Evolutionary conservation across 371 early-diverging fungal species (phyloP).

Genomic region (Choanephora cucurbitarum): DNA sequence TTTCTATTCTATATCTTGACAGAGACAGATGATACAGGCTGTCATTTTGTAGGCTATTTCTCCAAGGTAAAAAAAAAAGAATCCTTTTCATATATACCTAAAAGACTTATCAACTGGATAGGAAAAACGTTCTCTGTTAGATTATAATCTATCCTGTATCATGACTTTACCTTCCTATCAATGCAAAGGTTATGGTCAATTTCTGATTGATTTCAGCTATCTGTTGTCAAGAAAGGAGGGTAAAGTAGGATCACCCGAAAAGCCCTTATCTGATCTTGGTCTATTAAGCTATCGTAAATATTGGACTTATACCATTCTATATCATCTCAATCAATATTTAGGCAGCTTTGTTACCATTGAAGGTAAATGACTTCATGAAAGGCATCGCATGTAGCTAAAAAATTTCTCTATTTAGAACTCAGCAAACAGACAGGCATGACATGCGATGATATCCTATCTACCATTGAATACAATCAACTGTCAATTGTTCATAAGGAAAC

Average conservation of each 20-base stretch:
- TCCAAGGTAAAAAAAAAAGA: slow-evolving; percentile 90
- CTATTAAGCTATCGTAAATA: slow-evolving; percentile 88
- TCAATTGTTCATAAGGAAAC: slow-evolving; percentile 8
- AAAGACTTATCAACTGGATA: too few relatives aligned
- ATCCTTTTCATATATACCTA: too few relatives aligned
- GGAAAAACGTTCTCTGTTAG: slow-evolving; percentile 68
- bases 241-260: slow-evolving; percentile 95
- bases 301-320: slow-evolving; percentile 60
- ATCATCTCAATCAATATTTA: slow-evolving; percentile 13
- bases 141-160: slow-evolving; percentile 97
- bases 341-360: slow-evolving; percentile 23
- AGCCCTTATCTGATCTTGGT: slow-evolving; percentile 98
- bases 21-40: slow-evolving; percentile 74
- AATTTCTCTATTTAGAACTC: slow-evolving; percentile 40
- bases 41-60: slow-evolving; percentile 98
- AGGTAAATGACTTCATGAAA: background rate
- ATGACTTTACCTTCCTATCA: slow-evolving; percentile 93
- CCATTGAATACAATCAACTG: slow-evolving; percentile 63
- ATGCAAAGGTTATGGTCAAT: slow-evolving; percentile 94
- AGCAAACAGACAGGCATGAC: slow-evolving; percentile 69
- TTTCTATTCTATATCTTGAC: slow-evolving; percentile 98
- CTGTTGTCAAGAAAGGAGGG: slow-evolving; percentile 83
- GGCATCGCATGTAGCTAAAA: background rate
- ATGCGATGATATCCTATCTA: slow-evolving; percentile 68
- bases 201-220: slow-evolving; percentile 95